These are phyloP conservation scores for Fonsecaea monophora DNA, from an alignment of 2,329 filamentous ascomycete species.

Conservation along the genomic window DNA sequence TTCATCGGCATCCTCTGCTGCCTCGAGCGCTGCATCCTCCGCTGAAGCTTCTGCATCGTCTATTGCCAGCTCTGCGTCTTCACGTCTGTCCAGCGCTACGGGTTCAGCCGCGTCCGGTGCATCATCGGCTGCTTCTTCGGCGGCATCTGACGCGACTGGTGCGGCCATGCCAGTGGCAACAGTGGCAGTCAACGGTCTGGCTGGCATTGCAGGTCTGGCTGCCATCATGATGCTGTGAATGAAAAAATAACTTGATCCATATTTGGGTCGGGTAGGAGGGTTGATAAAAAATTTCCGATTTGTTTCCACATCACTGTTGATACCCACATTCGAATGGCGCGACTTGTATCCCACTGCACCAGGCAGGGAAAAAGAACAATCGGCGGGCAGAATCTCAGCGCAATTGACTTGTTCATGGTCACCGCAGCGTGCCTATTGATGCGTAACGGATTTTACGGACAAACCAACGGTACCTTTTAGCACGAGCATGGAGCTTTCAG, in stretches of 20 bases:
- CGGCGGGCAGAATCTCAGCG: constrained; percentile 19
- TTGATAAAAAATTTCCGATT: constrained; percentile 28
- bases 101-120: constrained; percentile 27
- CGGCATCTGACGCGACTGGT: constrained; percentile 20
- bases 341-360: constrained; percentile 25
- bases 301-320: constrained; percentile 37
- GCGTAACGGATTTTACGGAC: constrained; percentile 34
- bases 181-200: constrained; percentile 38
- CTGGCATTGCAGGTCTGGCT: constrained; percentile 51
- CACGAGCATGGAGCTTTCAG: constrained; percentile 28
- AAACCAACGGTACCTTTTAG: constrained; percentile 26
- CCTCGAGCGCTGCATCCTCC: constrained; percentile 36
- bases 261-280: constrained; percentile 15
- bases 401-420: constrained; percentile 27
- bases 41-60: constrained; percentile 33
- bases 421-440: constrained; percentile 29
- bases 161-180: constrained; percentile 38
- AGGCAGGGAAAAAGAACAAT: constrained; percentile 22
- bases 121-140: constrained; percentile 31
- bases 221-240: constrained; percentile 52
- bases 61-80: neutral
- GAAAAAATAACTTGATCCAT: constrained; percentile 7
- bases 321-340: constrained; percentile 34
- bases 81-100: constrained; percentile 33
- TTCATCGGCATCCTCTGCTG: constrained; percentile 33